A percentile compares a stretch with the other conserved stretches of the same genome.
Evolutionary conservation across 148 eudicot genomes (phyloP).

Genomic region (Oxyria digyna): DNA sequence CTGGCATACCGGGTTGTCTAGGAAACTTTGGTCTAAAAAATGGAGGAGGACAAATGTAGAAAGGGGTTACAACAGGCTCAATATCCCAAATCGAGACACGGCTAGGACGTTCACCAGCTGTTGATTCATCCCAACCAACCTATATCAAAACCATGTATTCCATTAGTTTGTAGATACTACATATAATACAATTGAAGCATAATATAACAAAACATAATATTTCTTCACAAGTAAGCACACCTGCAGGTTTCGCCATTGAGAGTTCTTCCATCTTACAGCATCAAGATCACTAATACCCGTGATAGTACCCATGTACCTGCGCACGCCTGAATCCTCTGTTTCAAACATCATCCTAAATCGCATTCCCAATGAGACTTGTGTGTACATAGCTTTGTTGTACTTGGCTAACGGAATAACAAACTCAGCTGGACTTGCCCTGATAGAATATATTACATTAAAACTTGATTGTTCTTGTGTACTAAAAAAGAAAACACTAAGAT

Average conservation of each 20-base stretch:
- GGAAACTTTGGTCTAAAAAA: conserved; percentile 91
- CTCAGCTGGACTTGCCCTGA: conserved; percentile 90
- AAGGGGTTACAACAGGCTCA: conserved; percentile 94
- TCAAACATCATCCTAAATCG: conserved; percentile 99
- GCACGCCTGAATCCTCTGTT: conserved; percentile 90
- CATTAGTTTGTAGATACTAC: no score
- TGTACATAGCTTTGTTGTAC: conserved; percentile 91
- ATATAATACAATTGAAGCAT: background rate
- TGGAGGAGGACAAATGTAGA: conserved; percentile 96
- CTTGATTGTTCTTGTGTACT: conserved; percentile 15
- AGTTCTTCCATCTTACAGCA: conserved; percentile 74
- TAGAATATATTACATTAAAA: conserved; percentile 7
- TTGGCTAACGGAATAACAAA: conserved; percentile 94
- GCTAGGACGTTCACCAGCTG: conserved; percentile 89
- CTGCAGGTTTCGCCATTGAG: conserved; percentile 98
- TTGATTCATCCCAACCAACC: conserved; percentile 99
- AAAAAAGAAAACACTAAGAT: background rate
- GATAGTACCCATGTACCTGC: conserved; percentile 91
- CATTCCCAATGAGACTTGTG: conserved; percentile 93
- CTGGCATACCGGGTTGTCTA: conserved; percentile 74
- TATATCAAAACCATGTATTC: conserved; percentile 40
- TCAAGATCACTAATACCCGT: conserved; percentile 84
- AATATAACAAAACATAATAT: background rate
- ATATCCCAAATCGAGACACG: conserved; percentile 96
- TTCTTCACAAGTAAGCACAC: conserved; percentile 18